Evolutionary conservation across 352 stramenopile genomes (phyloP), one percentile per base, ranked within the genome.

Genomic region (Phytophthora boehmeriae): DNA sequence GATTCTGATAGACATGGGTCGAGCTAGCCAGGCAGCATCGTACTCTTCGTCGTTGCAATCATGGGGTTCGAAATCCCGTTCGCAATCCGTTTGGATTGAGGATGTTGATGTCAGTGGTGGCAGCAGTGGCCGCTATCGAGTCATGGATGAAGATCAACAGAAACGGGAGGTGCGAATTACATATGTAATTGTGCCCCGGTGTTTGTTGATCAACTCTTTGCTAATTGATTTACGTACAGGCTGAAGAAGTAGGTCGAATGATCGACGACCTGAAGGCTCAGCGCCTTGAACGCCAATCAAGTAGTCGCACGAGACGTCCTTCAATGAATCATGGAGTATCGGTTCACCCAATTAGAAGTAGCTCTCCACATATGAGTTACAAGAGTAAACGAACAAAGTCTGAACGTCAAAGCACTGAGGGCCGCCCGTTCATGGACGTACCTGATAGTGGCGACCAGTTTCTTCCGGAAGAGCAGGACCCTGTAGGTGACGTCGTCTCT

Each of bases 171-270:
- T 79, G 14, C 14, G 43, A 61, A 9, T 8, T 23, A n/a, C n/a
- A n/a, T n/a, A n/a, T n/a, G n/a, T n/a, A 42, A 6, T 17, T 46
- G 25, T 30, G 25, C 6, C 3, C 36, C 19, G 16, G 10, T 8
- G 42, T 45, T 8, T 2, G 19, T 60, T 10, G 16, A 8, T 39
- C 17, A 25, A 20, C 14, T 44, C 11, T 9, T 44, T 17, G 3
- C 44, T 4, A 11, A 45, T 19, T 59, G 47, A 63, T 20, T 34
- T 62, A 4, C 16, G 28, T 55, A 1, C 20, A 82, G 73, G 55
- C 59, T 1, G 61, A 71, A 32, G 70, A 78, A 23, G 72, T 87
- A 3, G 64, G 73, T 25, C 75, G 77, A 14, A 81, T 86, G 56
- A 73, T 85, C 17, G 58, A 54, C 2, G 71, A 86, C 19, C 50